Conservation (phyloP, 495 filamentous ascomycete genomes). For the Xylaria sp. region DNA sequence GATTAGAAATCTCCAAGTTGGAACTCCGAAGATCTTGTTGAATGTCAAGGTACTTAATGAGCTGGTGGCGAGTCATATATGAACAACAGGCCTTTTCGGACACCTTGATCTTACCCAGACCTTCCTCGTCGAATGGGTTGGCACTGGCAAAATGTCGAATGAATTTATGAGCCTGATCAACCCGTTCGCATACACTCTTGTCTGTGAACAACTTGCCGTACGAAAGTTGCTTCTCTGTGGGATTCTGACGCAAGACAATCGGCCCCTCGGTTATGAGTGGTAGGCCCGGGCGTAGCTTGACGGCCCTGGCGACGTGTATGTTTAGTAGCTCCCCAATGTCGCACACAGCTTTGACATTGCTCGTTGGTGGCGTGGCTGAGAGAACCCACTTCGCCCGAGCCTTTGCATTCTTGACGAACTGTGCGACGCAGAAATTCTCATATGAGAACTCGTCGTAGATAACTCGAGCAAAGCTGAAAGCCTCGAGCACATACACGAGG, state of each 20-base stretch:
- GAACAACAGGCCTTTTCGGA: slow-evolving; percentile 29
- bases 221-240: slow-evolving; percentile 43
- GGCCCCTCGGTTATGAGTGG: slow-evolving; percentile 44
- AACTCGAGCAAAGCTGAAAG: slow-evolving; percentile 66
- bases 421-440: slow-evolving; percentile 43
- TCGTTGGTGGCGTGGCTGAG: slow-evolving; percentile 69
- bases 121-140: slow-evolving; percentile 39
- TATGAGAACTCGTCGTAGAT: slow-evolving; percentile 77
- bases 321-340: slow-evolving; percentile 62
- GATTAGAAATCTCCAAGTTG: slow-evolving; percentile 17
- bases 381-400: slow-evolving; percentile 69
- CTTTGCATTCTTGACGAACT: slow-evolving; percentile 48
- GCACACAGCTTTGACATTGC: slow-evolving; percentile 65
- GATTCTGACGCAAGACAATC: slow-evolving; percentile 32
- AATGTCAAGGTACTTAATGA: slow-evolving; percentile 31
- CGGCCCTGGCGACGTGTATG: slow-evolving; percentile 51
- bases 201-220: slow-evolving; percentile 38
- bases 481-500: slow-evolving; percentile 53
- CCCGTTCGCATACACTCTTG: slow-evolving; percentile 39
- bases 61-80: slow-evolving; percentile 32
- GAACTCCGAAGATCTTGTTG: slow-evolving; percentile 35
- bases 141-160: slow-evolving; percentile 40
- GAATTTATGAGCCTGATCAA: slow-evolving; percentile 40
- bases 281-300: slow-evolving; percentile 42
- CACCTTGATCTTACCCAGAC: slow-evolving; percentile 28